phyloP scores from a whole-genome alignment of 805 yeast species.

The Candida vartiovaarae region DNA sequence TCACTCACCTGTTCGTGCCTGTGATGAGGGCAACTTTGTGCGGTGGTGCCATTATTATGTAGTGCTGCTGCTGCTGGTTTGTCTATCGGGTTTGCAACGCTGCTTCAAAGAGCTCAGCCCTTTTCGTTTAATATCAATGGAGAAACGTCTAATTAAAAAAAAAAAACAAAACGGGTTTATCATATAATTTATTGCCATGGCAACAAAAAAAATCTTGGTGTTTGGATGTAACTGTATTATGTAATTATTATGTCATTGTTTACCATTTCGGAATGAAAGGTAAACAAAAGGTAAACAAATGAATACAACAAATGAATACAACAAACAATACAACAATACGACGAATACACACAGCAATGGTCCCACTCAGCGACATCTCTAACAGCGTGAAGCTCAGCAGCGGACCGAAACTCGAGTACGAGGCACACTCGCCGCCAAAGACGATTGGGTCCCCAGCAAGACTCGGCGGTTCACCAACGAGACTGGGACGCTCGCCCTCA shows the following conservation, averaged over 20 bases:
- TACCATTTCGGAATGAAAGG: conserved; percentile 1
- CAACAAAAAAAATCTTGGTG: too few relatives aligned
- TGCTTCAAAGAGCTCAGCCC: too few relatives aligned
- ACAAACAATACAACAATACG: background rate
- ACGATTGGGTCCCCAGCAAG: background rate
- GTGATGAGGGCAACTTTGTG: conserved; percentile 38
- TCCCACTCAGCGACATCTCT: conserved; percentile 7
- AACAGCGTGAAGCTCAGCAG: conserved; percentile 2
- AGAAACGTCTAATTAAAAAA: too few relatives aligned
- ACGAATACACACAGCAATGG: conserved; percentile 2
- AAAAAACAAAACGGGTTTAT: too few relatives aligned
- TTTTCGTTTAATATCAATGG: too few relatives aligned
- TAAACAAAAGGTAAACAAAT: conserved; percentile 6
- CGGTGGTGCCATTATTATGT: background rate
- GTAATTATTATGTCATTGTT: background rate
- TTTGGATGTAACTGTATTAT: too few relatives aligned
- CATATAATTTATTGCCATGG: too few relatives aligned
- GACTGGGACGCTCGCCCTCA: conserved; percentile 15
- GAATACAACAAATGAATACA: background rate
- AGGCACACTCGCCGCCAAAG: conserved; percentile 14
- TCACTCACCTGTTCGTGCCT: conserved; percentile 33
- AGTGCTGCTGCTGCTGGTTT: too few relatives aligned
- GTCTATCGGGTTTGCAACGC: too few relatives aligned
- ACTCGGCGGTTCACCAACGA: background rate
- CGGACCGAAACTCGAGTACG: conserved; percentile 12